These are phyloP conservation scores for Trametes cinnabarina DNA, from an alignment of 768 basidiomycete species.

Conservation along the genomic window DNA sequence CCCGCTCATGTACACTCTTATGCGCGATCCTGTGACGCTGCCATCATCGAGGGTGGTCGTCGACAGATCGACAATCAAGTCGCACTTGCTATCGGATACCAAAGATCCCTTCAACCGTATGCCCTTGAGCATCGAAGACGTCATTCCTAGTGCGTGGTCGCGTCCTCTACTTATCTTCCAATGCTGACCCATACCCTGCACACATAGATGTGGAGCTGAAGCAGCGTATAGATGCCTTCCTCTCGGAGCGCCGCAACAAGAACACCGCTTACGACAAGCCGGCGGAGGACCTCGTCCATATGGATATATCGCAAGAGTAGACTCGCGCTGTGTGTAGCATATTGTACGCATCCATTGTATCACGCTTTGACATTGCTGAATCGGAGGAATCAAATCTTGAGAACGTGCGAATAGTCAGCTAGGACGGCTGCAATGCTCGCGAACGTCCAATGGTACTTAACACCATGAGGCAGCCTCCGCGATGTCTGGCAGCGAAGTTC, in stretches of 20 bases:
- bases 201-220: constrained; percentile 47
- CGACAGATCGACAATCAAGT: constrained; percentile 92
- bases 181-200: constrained; percentile 5
- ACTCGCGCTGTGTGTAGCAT: constrained; percentile 2
- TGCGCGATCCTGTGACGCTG: constrained; percentile 92
- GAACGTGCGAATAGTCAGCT: no score
- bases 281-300: constrained; percentile 30
- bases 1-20: constrained; percentile 86
- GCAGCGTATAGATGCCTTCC: constrained; percentile 45
- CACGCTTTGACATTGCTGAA: neutral
- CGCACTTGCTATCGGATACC: constrained; percentile 85
- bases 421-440: no score
- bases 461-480: no score
- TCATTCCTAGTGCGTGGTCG: constrained; percentile 62
- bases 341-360: constrained; percentile 3
- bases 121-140: constrained; percentile 77
- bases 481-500: no score
- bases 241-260: constrained; percentile 37
- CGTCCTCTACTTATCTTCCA: neutral
- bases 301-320: constrained; percentile 28
- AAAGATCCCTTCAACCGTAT: constrained; percentile 95
- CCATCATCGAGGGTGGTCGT: constrained; percentile 78
- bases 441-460: no score
- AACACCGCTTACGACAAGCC: constrained; percentile 31
- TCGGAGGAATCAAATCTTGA: no score